Percentiles rank a stretch among this genome's conserved stretches.
Evolutionary conservation across 495 filamentous ascomycete species (phyloP).

Genomic region (Pseudomonodictys pantanalensis): DNA sequence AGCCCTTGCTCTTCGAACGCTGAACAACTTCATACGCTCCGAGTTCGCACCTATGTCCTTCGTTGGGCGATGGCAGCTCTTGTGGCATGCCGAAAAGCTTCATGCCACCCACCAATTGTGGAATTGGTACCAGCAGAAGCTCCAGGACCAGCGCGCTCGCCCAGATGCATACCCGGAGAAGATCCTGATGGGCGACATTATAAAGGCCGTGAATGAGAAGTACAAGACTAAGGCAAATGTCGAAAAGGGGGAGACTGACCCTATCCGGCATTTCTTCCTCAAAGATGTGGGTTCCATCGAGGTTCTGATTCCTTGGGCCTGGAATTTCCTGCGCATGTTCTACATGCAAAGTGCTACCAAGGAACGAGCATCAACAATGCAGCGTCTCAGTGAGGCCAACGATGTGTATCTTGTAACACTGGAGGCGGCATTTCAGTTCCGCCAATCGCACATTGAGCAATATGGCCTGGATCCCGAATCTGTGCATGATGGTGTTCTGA

Average conservation of each 20-base stretch:
- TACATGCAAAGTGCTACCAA: conserved; percentile 51
- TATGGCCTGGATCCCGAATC: conserved; percentile 70
- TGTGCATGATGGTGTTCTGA: conserved; percentile 66
- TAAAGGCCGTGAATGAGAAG: conserved; percentile 65
- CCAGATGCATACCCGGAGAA: conserved; percentile 48
- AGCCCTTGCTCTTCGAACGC: conserved; percentile 64
- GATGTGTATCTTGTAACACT: conserved; percentile 72
- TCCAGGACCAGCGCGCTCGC: conserved; percentile 16
- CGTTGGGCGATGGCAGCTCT: conserved; percentile 68
- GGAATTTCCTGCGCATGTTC: conserved; percentile 64
- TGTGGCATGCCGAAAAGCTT: conserved; percentile 90
- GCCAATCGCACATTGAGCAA: conserved; percentile 58
- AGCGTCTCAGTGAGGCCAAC: conserved; percentile 58
- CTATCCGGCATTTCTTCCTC: conserved; percentile 77
- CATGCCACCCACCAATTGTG: conserved; percentile 79
- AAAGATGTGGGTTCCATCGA: conserved; percentile 71
- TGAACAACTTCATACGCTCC: conserved; percentile 63
- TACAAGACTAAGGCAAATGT: conserved; percentile 61
- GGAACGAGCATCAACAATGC: conserved; percentile 23
- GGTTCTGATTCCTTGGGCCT: conserved; percentile 71
- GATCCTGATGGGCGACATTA: conserved; percentile 59
- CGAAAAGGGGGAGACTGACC: conserved; percentile 63
- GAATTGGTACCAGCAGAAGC: conserved; percentile 61
- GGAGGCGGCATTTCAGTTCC: conserved; percentile 70
- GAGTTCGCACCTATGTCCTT: conserved; percentile 57